Evolutionary conservation across 768 basidiomycete species (phyloP).

Genomic region (Fistulinella prunicolor): DNA sequence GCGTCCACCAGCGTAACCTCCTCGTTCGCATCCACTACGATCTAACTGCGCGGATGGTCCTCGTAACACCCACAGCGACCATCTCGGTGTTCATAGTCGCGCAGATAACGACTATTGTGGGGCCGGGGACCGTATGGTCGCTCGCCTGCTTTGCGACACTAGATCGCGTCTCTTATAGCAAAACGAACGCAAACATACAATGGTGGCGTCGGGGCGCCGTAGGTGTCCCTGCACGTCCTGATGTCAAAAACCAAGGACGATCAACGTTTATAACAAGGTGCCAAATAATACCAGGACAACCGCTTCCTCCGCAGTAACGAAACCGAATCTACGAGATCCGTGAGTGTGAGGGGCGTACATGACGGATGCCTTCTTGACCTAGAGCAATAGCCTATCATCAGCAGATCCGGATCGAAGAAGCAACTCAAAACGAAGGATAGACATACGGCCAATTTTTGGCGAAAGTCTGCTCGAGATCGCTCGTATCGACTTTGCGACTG

Average conservation of each 20-base stretch:
- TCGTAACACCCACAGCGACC: conserved; percentile 47
- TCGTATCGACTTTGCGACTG: conserved; percentile 65
- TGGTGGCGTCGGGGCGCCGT: conserved; percentile 85
- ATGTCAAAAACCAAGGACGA: conserved; percentile 1
- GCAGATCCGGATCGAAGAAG: not conserved
- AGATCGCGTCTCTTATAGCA: not conserved
- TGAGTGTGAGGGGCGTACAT: conserved; percentile 72
- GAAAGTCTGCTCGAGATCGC: conserved; percentile 86
- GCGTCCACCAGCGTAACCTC: conserved; percentile 29
- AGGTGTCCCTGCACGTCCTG: conserved; percentile 85
- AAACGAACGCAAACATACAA: conserved; percentile 38
- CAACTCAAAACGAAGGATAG: conserved; percentile 5
- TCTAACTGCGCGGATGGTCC: conserved; percentile 29
- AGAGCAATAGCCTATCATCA: conserved; percentile 4
- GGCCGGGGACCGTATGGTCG: conserved; percentile 91
- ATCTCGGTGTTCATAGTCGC: conserved; percentile 54
- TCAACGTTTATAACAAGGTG: not conserved
- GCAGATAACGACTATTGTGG: conserved; percentile 83
- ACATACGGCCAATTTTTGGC: conserved; percentile 81
- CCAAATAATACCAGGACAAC: conserved; percentile 37
- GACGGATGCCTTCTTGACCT: conserved; percentile 65
- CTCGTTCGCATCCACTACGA: conserved; percentile 35
- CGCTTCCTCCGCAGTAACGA: conserved; percentile 88
- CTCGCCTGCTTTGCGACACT: conserved; percentile 49
- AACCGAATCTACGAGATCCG: conserved; percentile 80